phyloP scores from a whole-genome alignment of 371 early-diverging fungal species.

The Mucor indicus region DNA sequence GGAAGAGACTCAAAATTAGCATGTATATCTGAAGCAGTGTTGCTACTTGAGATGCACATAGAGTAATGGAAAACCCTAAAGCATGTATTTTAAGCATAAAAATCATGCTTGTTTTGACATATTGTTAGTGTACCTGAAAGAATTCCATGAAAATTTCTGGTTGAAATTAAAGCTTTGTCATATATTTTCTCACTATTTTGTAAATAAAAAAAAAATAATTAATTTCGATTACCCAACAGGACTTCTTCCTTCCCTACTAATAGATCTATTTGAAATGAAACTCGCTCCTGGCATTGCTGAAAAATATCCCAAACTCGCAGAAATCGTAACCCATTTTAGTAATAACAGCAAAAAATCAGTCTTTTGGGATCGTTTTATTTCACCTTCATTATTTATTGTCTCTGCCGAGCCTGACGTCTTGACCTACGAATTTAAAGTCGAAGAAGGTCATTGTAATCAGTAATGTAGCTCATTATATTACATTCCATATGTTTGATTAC shows the following conservation, averaged over 20 bases:
- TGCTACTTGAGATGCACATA: too few species aligned
- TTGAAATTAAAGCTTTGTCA: too few species aligned
- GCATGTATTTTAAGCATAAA: too few species aligned
- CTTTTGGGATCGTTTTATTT: slow-evolving; percentile 5
- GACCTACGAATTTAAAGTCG: slow-evolving; percentile 32
- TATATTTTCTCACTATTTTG: too few species aligned
- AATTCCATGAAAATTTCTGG: too few species aligned
- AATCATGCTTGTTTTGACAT: too few species aligned
- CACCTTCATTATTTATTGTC: slow-evolving; percentile 1
- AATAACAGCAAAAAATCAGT: not conserved
- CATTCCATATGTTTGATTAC: not conserved
- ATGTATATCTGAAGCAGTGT: too few species aligned
- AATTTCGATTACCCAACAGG: too few species aligned
- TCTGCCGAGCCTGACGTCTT: slow-evolving; percentile 19
- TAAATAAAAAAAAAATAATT: too few species aligned
- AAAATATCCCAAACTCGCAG: slow-evolving; percentile 8
- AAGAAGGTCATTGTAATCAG: slow-evolving; percentile 32
- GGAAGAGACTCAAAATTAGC: too few species aligned
- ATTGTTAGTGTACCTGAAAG: too few species aligned
- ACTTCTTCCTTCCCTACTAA: not conserved
- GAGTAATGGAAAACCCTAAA: too few species aligned
- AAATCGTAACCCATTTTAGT: not conserved
- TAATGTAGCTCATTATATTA: not conserved
- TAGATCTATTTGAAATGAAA: slow-evolving; percentile 6
- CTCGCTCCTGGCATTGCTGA: slow-evolving; percentile 3